These are phyloP conservation scores for Populus tomentosa DNA, from an alignment of 441 rosid species.

Conservation along the genomic window DNA sequence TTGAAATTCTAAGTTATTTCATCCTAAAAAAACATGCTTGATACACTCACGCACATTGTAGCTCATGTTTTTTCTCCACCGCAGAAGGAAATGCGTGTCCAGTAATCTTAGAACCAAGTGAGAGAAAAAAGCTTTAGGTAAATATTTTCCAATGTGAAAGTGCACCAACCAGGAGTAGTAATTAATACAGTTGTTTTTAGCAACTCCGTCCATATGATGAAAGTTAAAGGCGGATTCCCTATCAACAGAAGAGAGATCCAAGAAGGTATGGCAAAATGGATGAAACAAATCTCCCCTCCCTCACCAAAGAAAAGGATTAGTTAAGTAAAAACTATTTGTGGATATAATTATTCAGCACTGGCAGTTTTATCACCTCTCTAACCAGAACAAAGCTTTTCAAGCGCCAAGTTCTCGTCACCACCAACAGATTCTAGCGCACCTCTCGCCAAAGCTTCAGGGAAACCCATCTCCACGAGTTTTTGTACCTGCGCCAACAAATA, in stretches of 20 bases:
- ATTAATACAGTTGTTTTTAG: background rate
- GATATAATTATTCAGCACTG: background rate
- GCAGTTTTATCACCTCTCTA: conserved; percentile 15
- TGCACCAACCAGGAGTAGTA: background rate
- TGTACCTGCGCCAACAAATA: conserved; percentile 46
- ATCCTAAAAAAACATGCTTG: too few relatives aligned
- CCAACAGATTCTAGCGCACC: conserved; percentile 69
- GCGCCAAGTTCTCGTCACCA: conserved; percentile 93
- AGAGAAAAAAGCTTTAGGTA: background rate
- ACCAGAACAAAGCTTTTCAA: conserved; percentile 82
- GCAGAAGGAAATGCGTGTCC: background rate
- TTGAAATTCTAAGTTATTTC: too few relatives aligned
- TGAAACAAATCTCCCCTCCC: background rate
- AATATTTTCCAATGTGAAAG: background rate
- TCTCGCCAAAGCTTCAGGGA: conserved; percentile 69
- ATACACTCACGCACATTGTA: background rate
- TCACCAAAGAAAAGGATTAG: background rate
- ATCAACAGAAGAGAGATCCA: background rate
- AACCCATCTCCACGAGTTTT: conserved; percentile 94
- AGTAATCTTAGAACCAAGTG: background rate
- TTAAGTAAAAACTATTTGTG: conserved; percentile 2
- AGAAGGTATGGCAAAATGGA: background rate
- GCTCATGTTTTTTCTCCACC: background rate
- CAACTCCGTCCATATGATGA: background rate
- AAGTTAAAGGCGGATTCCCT: background rate